Conservation (phyloP, 495 filamentous ascomycete species). For the Aspergillus taichungensis region DNA sequence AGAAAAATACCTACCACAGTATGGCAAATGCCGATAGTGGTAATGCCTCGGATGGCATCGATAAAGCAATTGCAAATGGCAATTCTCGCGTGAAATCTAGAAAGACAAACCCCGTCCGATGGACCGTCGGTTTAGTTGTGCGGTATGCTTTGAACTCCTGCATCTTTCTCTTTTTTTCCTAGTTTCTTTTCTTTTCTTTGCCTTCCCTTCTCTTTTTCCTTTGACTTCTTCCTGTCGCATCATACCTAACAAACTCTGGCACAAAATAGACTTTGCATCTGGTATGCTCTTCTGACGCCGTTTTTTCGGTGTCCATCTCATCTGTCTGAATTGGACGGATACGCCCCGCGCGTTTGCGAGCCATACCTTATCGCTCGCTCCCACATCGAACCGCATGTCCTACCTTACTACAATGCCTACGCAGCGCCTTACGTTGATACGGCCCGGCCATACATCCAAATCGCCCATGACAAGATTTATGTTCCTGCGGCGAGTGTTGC, state of each 20-base stretch:
- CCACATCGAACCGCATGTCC: conserved; percentile 61
- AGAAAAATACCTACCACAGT: conserved; percentile 3
- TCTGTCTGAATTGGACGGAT: conserved; percentile 52
- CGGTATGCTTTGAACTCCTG: conserved; percentile 40
- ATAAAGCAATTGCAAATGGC: conserved; percentile 8
- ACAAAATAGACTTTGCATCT: conserved; percentile 58
- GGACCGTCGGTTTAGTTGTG: conserved; percentile 48
- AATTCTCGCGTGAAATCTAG: conserved; percentile 10
- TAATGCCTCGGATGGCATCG: conserved; percentile 13
- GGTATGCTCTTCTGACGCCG: conserved; percentile 76
- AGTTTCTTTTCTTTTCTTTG: not conserved
- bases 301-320: conserved; percentile 75
- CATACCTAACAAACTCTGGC: not conserved
- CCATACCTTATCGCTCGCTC: conserved; percentile 67
- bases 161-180: not conserved
- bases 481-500: conserved; percentile 56
- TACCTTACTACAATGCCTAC: conserved; percentile 82
- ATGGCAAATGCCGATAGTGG: conserved; percentile 25
- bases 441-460: conserved; percentile 63
- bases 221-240: not conserved
- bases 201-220: not conserved
- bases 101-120: conserved; percentile 32
- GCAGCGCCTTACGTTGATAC: conserved; percentile 73
- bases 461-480: conserved; percentile 56
- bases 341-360: conserved; percentile 73